Base-by-base conservation (phyloP, 148 eudicot genomes). In the Heliosperma pusillum region DNA sequence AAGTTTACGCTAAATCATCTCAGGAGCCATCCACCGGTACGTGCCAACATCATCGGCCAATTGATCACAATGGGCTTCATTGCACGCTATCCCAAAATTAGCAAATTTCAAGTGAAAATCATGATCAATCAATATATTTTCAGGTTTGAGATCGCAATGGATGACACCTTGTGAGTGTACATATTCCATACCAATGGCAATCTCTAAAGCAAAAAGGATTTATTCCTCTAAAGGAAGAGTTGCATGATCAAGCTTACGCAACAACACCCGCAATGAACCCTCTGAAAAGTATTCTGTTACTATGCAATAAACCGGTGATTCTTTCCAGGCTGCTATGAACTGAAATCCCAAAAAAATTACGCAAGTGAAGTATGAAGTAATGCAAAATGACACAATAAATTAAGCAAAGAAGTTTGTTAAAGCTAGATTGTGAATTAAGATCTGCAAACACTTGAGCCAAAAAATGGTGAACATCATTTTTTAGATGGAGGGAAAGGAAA, bases 11-110 rank as follows among this genome's bases (percentile, higher is more conserved):
- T 84, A 87, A 74, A 94, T 90, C 98, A 94, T 90, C 83, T 94
- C 98, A 10, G 98, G 98, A 7, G 98, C 98, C 98, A 94, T 94
- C 98, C 98, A 94, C 55, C 97, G 91, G 73, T 90, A 94, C 36
- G 98, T 91, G 60, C 98, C 98, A 10, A 96, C 93, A 72, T 90
- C 97, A 83, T 92, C 93, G 22, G 88, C 89, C 59, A 92, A 80
- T 24, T 82, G 82, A 77, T 92, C 98, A 78, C 97, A 87, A 16
- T 81, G 76, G 8, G 85, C 88, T 76, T 87, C 96, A 77, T 91
- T 93, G 77, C 98, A 94, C 8, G 97, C 96, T 73, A 89, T 92
- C 44, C 98, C 98, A 78, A 94, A 91, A 82, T 94, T 97, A 36
- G 98, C 98, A 76, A 94, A 82, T 66, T 90, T 94, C 83, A 94